These are phyloP conservation scores for Leccinum longicurvipes DNA, from an alignment of 768 basidiomycete species.

Conservation along the genomic window DNA sequence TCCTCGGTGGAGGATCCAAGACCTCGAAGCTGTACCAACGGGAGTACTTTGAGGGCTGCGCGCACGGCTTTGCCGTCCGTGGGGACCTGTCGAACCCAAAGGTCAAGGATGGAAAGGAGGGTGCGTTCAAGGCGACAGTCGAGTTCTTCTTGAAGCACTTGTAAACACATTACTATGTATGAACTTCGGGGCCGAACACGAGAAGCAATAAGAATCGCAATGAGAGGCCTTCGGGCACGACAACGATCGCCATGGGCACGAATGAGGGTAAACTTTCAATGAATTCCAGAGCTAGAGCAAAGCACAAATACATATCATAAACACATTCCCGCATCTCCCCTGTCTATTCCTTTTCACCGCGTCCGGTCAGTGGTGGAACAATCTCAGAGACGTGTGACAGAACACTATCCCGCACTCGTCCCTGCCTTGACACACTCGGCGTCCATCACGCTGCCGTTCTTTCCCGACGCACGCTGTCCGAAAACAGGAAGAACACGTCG, in stretches of 20 bases:
- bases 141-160: conserved; percentile 47
- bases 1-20: conserved; percentile 45
- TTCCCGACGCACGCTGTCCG: conserved; percentile 95
- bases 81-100: conserved; percentile 46
- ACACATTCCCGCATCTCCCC: not conserved
- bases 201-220: not conserved
- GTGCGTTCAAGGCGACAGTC: conserved; percentile 46
- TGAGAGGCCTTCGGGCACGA: not conserved
- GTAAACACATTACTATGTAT: conserved; percentile 7
- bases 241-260: too few relatives aligned
- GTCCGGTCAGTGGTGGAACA: conserved; percentile 78
- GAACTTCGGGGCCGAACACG: not conserved
- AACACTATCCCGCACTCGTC: conserved; percentile 93
- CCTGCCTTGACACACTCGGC: conserved; percentile 91
- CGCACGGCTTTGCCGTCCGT: conserved; percentile 56
- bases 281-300: not conserved
- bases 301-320: not conserved
- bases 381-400: conserved; percentile 78
- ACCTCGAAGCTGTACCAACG: conserved; percentile 39
- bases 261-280: not conserved
- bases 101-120: conserved; percentile 62
- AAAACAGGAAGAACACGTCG: conserved; percentile 99
- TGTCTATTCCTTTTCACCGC: too few relatives aligned
- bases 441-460: conserved; percentile 95
- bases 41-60: conserved; percentile 34